These are phyloP conservation scores for Thermochaetoides thermophila DNA, from an alignment of 495 filamentous ascomycete genomes.

Conservation along the genomic window DNA sequence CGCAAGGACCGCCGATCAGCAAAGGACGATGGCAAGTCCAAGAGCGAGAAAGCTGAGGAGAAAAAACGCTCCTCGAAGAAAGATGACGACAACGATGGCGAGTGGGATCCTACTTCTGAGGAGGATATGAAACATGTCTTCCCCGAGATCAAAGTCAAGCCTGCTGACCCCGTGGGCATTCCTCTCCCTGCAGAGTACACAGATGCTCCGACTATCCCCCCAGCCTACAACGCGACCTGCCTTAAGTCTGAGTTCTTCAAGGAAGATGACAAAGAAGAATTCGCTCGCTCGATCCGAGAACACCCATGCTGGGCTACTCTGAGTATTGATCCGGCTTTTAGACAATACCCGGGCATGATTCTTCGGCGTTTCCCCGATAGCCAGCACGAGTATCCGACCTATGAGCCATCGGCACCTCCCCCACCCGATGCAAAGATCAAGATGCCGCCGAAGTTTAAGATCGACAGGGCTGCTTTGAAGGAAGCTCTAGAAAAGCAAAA, in stretches of 20 bases:
- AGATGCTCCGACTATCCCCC: conserved; percentile 29
- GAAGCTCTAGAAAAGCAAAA: not conserved
- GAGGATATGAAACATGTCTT: conserved; percentile 30
- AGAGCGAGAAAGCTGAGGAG: not conserved
- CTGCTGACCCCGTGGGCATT: conserved; percentile 29
- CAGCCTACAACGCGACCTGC: conserved; percentile 27
- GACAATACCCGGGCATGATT: conserved; percentile 16
- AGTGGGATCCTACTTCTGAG: conserved; percentile 21
- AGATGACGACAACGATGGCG: conserved; percentile 6
- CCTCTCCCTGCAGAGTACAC: conserved; percentile 26
- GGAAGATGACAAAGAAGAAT: conserved; percentile 30
- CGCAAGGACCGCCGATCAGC: conserved; percentile 3
- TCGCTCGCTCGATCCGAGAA: conserved; percentile 25
- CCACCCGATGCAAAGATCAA: conserved; percentile 12
- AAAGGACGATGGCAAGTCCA: conserved; percentile 5
- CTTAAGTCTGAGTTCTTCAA: conserved; percentile 35
- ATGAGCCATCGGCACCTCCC: conserved; percentile 11
- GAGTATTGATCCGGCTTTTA: conserved; percentile 34
- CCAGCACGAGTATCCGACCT: conserved; percentile 13
- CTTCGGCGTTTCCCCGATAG: conserved; percentile 9
- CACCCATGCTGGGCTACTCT: conserved; percentile 27
- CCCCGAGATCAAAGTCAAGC: conserved; percentile 16
- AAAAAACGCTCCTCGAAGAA: not conserved
- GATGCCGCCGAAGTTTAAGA: conserved; percentile 12
- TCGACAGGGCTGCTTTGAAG: conserved; percentile 3